Evolutionary conservation across 129 eudicot genomes (phyloP).

Genomic region (Centaurea solstitialis): DNA sequence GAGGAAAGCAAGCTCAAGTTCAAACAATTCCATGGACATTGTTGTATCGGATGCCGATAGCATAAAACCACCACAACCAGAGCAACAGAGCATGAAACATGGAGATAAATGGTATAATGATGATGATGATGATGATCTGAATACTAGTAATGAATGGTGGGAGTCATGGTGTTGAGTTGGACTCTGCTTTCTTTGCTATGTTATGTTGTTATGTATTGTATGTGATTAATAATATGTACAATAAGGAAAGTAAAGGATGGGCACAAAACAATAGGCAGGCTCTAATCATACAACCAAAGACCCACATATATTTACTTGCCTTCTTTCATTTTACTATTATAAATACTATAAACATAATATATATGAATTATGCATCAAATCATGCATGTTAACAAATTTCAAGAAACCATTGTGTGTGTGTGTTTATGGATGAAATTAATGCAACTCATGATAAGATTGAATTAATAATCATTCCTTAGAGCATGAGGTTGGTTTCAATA

Average conservation of each 20-base stretch:
- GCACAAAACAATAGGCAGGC: neutral
- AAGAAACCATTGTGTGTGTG: too few relatives aligned
- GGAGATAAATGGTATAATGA: constrained; percentile 52
- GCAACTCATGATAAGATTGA: too few relatives aligned
- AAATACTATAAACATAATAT: neutral
- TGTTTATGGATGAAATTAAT: too few relatives aligned
- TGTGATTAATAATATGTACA: constrained; percentile 10
- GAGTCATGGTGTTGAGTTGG: constrained; percentile 60
- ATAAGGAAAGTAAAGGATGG: constrained; percentile 15
- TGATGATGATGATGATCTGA: constrained; percentile 34
- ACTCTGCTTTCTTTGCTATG: neutral
- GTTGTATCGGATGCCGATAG: constrained; percentile 47
- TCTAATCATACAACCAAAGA: too few relatives aligned
- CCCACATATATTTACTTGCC: neutral
- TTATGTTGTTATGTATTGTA: neutral
- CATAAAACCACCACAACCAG: constrained; percentile 27
- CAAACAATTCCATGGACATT: constrained; percentile 14
- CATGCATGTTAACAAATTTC: neutral
- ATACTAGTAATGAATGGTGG: constrained; percentile 55
- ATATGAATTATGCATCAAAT: too few relatives aligned
- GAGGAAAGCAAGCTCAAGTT: constrained; percentile 9
- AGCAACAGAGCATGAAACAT: constrained; percentile 21
- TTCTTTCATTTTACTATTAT: too few relatives aligned
- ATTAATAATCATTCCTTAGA: too few relatives aligned
- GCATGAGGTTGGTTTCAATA: too few relatives aligned